These are phyloP conservation scores for Fonsecaea monophora DNA, from an alignment of 2,329 filamentous ascomycete species.

Conservation along the genomic window DNA sequence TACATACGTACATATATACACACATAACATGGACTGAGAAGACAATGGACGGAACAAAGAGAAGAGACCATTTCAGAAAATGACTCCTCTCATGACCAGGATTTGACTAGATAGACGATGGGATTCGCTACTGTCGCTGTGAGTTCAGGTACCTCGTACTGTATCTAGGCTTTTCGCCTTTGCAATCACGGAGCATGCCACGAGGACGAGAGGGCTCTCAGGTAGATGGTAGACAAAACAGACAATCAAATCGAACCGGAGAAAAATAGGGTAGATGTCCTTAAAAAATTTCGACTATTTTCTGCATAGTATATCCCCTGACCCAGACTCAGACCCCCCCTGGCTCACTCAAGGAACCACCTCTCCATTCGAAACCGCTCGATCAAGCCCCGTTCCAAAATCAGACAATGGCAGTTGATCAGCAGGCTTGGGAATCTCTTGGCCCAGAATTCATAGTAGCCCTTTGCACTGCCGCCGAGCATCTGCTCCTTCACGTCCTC, in stretches of 20 bases:
- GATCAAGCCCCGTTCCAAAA: constrained; percentile 70
- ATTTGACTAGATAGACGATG: too few relatives aligned
- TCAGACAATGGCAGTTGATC: constrained; percentile 77
- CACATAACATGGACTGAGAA: too few relatives aligned
- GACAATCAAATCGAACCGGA: background rate
- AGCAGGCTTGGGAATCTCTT: constrained; percentile 77
- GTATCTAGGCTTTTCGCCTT: too few relatives aligned
- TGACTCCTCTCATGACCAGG: too few relatives aligned
- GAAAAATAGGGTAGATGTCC: background rate
- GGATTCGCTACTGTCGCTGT: too few relatives aligned
- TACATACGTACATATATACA: too few relatives aligned
- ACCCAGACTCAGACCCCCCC: background rate
- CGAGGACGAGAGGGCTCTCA: background rate
- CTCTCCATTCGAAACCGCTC: constrained; percentile 68
- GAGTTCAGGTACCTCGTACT: too few relatives aligned
- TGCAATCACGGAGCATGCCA: background rate
- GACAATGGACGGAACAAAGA: too few relatives aligned
- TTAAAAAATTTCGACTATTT: background rate
- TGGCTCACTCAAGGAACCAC: constrained; percentile 58
- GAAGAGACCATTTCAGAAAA: too few relatives aligned
- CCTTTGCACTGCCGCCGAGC: constrained; percentile 35
- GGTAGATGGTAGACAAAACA: background rate
- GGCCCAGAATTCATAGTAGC: constrained; percentile 85
- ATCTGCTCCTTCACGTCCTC: constrained; percentile 76
- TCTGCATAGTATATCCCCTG: background rate